Evolutionary conservation across 2,329 filamentous ascomycete species (phyloP).

Genomic region (Claviceps cyperi): DNA sequence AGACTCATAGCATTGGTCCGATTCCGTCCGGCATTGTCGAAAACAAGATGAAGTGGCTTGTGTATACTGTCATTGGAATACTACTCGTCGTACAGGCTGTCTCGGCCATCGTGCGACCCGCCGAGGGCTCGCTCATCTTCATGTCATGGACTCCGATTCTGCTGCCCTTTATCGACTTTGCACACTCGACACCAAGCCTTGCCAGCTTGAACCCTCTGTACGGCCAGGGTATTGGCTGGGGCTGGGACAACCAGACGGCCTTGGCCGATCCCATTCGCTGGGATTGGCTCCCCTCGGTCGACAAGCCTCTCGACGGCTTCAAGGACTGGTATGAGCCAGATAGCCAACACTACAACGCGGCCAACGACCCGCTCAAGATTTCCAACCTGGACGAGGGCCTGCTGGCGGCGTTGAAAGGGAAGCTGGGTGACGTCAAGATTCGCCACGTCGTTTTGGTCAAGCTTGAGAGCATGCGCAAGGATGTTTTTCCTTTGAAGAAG

Average conservation of each 20-base stretch:
- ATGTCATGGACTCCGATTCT: constrained; percentile 21
- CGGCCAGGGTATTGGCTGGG: constrained; percentile 14
- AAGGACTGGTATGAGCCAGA: constrained; percentile 14
- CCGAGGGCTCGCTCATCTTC: constrained; percentile 19
- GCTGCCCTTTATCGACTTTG: constrained; percentile 20
- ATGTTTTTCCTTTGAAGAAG: constrained; percentile 30
- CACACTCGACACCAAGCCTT: constrained; percentile 16
- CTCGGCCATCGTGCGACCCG: constrained; percentile 14
- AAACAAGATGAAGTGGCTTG: constrained; percentile 4
- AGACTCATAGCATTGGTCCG: neutral
- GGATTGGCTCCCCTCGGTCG: constrained; percentile 12
- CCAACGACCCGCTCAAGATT: constrained; percentile 24
- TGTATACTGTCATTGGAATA: constrained; percentile 12
- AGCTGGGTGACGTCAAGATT: constrained; percentile 19
- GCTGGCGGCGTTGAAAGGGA: constrained; percentile 12
- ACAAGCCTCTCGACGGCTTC: constrained; percentile 10
- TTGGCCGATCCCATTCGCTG: constrained; percentile 10
- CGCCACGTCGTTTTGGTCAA: constrained; percentile 28
- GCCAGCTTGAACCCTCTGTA: constrained; percentile 12
- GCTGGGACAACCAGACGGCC: constrained; percentile 15
- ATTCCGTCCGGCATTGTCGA: neutral
- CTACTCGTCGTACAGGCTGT: constrained; percentile 14
- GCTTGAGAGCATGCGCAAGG: constrained; percentile 29
- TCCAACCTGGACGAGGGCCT: constrained; percentile 24
- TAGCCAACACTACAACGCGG: constrained; percentile 19